These are phyloP conservation scores for Beta vulgaris DNA, from an alignment of 148 eudicot species.

Conservation along the genomic window DNA sequence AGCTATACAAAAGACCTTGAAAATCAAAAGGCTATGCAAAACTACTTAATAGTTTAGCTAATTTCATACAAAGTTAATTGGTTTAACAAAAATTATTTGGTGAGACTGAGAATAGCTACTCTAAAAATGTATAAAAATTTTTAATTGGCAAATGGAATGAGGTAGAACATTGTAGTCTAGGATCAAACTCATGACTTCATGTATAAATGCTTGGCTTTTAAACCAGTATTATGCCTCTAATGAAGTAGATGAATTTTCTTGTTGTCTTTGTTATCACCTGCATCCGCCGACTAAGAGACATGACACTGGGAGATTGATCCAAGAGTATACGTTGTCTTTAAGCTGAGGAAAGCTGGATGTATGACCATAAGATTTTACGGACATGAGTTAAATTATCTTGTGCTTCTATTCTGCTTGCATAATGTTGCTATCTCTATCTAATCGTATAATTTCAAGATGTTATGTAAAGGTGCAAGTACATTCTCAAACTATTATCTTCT, in stretches of 20 bases:
- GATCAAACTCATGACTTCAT: no score
- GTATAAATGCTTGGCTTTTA: neutral
- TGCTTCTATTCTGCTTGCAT: neutral
- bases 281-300: neutral
- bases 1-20: no score
- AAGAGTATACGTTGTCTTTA: neutral
- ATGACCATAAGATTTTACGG: neutral
- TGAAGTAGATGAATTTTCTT: neutral
- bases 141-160: neutral
- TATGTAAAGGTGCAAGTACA: neutral
- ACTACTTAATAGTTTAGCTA: no score
- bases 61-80: no score
- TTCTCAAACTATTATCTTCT: neutral
- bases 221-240: neutral
- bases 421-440: neutral
- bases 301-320: slow-evolving; percentile 2
- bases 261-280: neutral
- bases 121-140: no score
- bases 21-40: no score
- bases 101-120: no score
- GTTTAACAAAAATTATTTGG: no score
- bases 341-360: neutral
- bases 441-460: neutral
- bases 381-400: neutral
- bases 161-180: no score